Evolutionary conservation across 768 basidiomycete species (phyloP), one percentile per base, ranked within the genome.

Genomic region (Kwoniella dejecticola): DNA sequence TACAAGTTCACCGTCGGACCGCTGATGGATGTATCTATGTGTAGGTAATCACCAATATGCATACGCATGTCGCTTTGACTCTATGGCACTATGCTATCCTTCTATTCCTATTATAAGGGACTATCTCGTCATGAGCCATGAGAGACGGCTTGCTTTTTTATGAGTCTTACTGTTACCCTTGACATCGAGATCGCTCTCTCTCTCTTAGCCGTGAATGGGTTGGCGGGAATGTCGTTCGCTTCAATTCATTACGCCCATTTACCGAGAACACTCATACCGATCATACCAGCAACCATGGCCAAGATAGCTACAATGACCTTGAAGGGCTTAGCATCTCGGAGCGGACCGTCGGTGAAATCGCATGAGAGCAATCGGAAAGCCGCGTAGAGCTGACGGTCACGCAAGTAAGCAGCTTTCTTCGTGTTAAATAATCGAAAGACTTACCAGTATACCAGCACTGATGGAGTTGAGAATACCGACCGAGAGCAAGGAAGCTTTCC

Each of bases 211-310:
- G n/a, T n/a, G n/a, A n/a, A n/a, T n/a, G n/a, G n/a, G n/a, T n/a
- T n/a, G n/a, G n/a, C n/a, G n/a, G n/a, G n/a, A n/a, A n/a, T n/a
- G n/a, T n/a, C n/a, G n/a, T n/a, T n/a, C n/a, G 4, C 21, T 26
- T 13, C 44, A 19, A 24, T 12, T 3, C 38, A 42, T 24, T 66
- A 72, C 5, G 68, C 74, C 68, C 71, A 75, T 38, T 71, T 72
- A n/a, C 74, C 74, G 8, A 75, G 58, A 10, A 75, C 71, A 46
- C 67, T 69, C 74, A 75, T 75, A 19, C 55, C 69, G 47, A 75
- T 66, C 56, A 75, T 59, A 7, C 74, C 74, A 1, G 59, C 53
- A 1, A 71, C 41, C 45, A 72, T 38, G 6, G 74, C 60, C 3
- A 45, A 57, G 1, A 72, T n/a, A 4, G 74, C 74, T n/a, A 58